phyloP scores from a whole-genome alignment of 345 rosid genomes.

The Hevea brasiliensis region DNA sequence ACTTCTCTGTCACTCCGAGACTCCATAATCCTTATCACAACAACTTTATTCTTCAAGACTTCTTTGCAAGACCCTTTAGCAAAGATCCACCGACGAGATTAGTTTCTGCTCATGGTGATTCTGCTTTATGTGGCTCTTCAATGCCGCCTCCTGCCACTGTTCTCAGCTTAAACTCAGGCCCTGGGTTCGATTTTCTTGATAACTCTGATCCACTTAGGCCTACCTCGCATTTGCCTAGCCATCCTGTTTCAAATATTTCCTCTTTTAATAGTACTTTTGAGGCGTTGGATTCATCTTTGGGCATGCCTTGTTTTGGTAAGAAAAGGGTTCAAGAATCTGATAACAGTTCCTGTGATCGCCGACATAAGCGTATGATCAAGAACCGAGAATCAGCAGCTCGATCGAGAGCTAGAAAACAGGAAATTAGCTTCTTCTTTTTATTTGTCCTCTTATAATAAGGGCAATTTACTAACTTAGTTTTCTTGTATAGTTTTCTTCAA shows the following conservation, averaged over 20 bases:
- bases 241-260: conserved; percentile 28
- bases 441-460: too few relatives aligned
- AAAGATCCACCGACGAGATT: conserved; percentile 35
- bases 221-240: conserved; percentile 31
- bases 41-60: conserved; percentile 63
- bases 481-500: too few relatives aligned
- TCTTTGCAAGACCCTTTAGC: conserved; percentile 46
- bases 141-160: conserved; percentile 31
- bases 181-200: conserved; percentile 54
- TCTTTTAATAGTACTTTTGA: conserved; percentile 38
- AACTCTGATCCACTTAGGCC: conserved; percentile 34
- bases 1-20: conserved; percentile 15
- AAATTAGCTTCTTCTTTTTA: conserved; percentile 15
- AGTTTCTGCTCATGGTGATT: conserved; percentile 6
- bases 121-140: conserved; percentile 25
- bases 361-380: conserved; percentile 71
- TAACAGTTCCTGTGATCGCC: conserved; percentile 41
- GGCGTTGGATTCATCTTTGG: conserved; percentile 34
- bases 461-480: too few relatives aligned
- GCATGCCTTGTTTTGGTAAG: conserved; percentile 37
- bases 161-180: conserved; percentile 13
- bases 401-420: conserved; percentile 86
- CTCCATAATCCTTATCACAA: conserved; percentile 29
- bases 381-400: conserved; percentile 90
- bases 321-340: conserved; percentile 50